Evolutionary conservation across 129 eudicot genomes (phyloP).

Genomic region (Heracleum sosnowskyi): DNA sequence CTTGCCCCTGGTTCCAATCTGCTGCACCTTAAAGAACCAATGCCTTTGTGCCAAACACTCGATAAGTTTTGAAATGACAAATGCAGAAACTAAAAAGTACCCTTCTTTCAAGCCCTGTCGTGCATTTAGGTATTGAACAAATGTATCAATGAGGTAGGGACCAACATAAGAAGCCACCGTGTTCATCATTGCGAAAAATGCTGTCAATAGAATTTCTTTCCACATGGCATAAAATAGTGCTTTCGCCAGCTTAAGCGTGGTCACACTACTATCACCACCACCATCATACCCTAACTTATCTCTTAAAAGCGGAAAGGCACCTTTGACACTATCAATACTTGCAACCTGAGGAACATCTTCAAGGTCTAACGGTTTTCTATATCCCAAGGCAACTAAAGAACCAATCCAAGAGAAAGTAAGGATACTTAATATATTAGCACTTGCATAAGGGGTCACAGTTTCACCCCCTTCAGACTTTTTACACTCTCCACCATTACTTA

Average conservation of each 20-base stretch:
- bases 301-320: conserved; percentile 33
- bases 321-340: conserved; percentile 34
- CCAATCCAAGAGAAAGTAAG: conserved; percentile 72
- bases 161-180: conserved; percentile 67
- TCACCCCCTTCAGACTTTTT: conserved; percentile 24
- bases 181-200: conserved; percentile 31
- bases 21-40: conserved; percentile 53
- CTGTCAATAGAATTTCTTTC: conserved; percentile 54
- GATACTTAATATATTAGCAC: conserved; percentile 36
- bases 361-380: conserved; percentile 53
- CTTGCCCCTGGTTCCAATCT: conserved; percentile 45
- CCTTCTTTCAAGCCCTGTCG: conserved; percentile 29
- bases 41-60: conserved; percentile 71
- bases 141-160: conserved; percentile 66
- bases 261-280: conserved; percentile 22
- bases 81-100: conserved; percentile 46
- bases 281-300: conserved; percentile 31
- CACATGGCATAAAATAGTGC: conserved; percentile 42
- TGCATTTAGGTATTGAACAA: conserved; percentile 67
- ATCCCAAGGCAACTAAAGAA: conserved; percentile 50
- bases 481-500: conserved; percentile 30
- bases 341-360: conserved; percentile 78
- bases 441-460: conserved; percentile 39
- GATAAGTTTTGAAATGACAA: conserved; percentile 51
- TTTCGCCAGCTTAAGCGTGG: conserved; percentile 46